Evolutionary conservation across 179 eudicot species (phyloP), one percentile per base, ranked within the genome.

Genomic region (Beta lomatogona): DNA sequence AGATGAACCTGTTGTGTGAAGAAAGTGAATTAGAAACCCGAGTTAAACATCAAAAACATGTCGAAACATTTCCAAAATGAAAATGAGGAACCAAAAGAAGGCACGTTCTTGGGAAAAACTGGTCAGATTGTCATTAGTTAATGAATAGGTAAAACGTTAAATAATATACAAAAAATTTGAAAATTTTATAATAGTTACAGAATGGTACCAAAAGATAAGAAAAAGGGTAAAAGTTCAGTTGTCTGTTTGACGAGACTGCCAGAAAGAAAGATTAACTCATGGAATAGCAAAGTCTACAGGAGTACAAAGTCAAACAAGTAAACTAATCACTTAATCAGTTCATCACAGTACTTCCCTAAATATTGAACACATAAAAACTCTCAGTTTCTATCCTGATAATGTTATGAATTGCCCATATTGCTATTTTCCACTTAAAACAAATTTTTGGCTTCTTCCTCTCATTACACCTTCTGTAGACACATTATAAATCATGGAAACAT

Each of bases 1-100:
- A 85, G 91, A 16, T 89, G 91, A 84, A 83, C 87, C 88, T 88
- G 94, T 89, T 69, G 73, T 18, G 53, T 25, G 44, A 79, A 86
- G 50, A 77, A 76, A 48, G 55, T 55, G 41, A 36, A 36, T 3
- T 36, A 76, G 25, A 65, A 59, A 59, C 65, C 70, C 28, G 71
- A 61, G 41, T 65, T 61, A 76, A 41, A 22, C 57, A 61, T 22
- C 16, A 74, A 8, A 25, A 7, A 18, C 2, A 54, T 16, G 65
- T 22, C 10, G 3, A 28, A 41, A 60, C 31, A 46, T 48, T 5
- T 46, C 9, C 58, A 25, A 52, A 28, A 52, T 25, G 4, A 73
- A 6, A 14, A 65, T 4, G 25, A 12, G 18, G 4, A 12, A 28
- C 41, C 16, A 28, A 65, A 36, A 36, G 41, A 36, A 36, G 41